A percentile compares a stretch with the other conserved stretches of the same genome.
Evolutionary conservation across 2,329 filamentous ascomycete genomes (phyloP).

Genomic region (Calonectria pseudoreteaudii): DNA sequence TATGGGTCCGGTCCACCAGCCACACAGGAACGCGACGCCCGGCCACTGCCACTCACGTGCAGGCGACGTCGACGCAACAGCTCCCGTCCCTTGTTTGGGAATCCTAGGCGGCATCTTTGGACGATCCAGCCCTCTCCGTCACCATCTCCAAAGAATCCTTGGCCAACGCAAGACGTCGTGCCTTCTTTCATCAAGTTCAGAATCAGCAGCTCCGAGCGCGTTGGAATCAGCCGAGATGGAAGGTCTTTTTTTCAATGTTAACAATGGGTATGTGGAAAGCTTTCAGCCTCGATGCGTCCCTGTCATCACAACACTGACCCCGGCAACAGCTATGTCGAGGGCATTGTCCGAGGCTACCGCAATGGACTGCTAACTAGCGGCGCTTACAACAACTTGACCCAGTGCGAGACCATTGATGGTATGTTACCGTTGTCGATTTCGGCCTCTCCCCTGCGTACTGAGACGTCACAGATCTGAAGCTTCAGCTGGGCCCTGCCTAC

Average conservation of each 20-base stretch:
- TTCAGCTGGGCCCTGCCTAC: slow-evolving; percentile 95
- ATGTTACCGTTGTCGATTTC: slow-evolving; percentile 43
- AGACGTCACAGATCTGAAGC: slow-evolving; percentile 82
- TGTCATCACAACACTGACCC: slow-evolving; percentile 46
- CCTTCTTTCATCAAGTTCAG: slow-evolving; percentile 11
- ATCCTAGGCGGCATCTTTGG: slow-evolving; percentile 41
- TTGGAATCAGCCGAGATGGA: slow-evolving; percentile 72
- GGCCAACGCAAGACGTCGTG: slow-evolving; percentile 24
- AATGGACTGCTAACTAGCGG: slow-evolving; percentile 90
- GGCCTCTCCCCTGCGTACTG: slow-evolving; percentile 17
- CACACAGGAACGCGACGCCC: slow-evolving; percentile 5
- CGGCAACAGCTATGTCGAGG: slow-evolving; percentile 85
- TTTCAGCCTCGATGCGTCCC: slow-evolving; percentile 24
- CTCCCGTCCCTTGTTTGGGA: slow-evolving; percentile 38
- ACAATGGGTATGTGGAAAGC: slow-evolving; percentile 77
- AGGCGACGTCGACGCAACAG: slow-evolving; percentile 34
- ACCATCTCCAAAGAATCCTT: slow-evolving; percentile 7
- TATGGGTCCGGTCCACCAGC: neutral
- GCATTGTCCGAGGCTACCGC: slow-evolving; percentile 95
- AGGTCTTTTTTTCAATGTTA: slow-evolving; percentile 93
- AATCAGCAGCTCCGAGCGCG: slow-evolving; percentile 12
- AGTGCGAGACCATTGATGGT: slow-evolving; percentile 99
- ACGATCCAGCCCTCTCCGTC: slow-evolving; percentile 37
- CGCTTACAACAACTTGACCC: slow-evolving; percentile 95
- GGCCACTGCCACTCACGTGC: slow-evolving; percentile 44